A percentile compares a stretch with the other conserved stretches of the same genome.
These are phyloP conservation scores for Ottelia alismoides DNA, from an alignment of 106 monocot genomes.

Conservation along the genomic window DNA sequence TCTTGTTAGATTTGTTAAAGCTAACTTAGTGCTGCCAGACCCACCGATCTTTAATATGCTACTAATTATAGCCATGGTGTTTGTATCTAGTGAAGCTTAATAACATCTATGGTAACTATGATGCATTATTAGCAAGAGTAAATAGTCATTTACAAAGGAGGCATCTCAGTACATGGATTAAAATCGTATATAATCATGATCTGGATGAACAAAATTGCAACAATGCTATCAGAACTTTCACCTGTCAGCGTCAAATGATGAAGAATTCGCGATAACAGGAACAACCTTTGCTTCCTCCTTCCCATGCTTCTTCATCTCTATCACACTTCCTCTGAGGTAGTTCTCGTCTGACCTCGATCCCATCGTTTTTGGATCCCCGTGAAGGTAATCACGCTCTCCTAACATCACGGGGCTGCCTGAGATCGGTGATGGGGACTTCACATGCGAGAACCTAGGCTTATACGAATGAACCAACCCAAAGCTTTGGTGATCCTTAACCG, in stretches of 20 bases:
- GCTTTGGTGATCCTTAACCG: conserved; percentile 16
- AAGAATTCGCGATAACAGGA: conserved; percentile 16
- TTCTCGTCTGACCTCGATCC: conserved; percentile 5
- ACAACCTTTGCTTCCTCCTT: conserved; percentile 5
- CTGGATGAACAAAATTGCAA: too few species aligned
- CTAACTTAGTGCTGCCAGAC: too few species aligned
- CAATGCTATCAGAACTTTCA: too few species aligned
- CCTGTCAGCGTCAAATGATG: conserved; percentile 24
- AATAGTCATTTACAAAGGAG: too few species aligned
- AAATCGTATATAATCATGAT: too few species aligned
- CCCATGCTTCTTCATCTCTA: conserved; percentile 18
- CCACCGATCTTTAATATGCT: too few species aligned
- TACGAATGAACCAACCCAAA: conserved; percentile 4
- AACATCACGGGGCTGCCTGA: not conserved
- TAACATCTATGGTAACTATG: too few species aligned
- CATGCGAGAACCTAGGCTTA: conserved; percentile 5
- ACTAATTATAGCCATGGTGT: too few species aligned
- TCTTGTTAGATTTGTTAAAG: too few species aligned
- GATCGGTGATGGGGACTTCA: not conserved
- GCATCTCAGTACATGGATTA: too few species aligned
- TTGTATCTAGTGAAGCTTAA: too few species aligned
- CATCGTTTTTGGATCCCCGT: conserved; percentile 5
- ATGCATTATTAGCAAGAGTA: too few species aligned
- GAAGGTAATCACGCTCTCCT: conserved; percentile 5
- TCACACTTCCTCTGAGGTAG: conserved; percentile 25